Percentiles rank a stretch among this genome's conserved stretches.
phyloP scores from a whole-genome alignment of 306 rosid genomes.

The Lupinus albus region DNA sequence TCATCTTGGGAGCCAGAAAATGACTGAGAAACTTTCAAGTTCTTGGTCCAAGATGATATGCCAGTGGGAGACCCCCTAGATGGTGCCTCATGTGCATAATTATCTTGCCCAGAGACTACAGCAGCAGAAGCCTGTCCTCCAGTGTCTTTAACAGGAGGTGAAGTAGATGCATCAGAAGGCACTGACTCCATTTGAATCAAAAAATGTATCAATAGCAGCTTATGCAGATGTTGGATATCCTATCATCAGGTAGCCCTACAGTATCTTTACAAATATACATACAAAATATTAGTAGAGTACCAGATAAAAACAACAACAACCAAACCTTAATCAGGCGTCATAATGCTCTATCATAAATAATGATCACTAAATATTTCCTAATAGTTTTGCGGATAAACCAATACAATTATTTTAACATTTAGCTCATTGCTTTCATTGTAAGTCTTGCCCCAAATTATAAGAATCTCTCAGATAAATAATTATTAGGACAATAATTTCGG shows the following conservation, averaged over 20 bases:
- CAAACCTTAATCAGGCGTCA: too few relatives aligned
- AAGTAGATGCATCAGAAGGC: conserved; percentile 51
- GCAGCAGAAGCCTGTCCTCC: too few relatives aligned
- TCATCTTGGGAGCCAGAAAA: conserved; percentile 67
- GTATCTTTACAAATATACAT: conserved; percentile 45
- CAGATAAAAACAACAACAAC: too few relatives aligned
- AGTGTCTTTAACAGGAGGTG: conserved; percentile 41
- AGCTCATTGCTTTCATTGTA: too few relatives aligned
- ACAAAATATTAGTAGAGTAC: conserved; percentile 19
- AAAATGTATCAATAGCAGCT: conserved; percentile 36
- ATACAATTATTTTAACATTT: neutral
- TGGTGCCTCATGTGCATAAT: conserved; percentile 52
- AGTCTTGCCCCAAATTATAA: neutral
- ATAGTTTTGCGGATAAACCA: too few relatives aligned
- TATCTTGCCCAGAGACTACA: conserved; percentile 48
- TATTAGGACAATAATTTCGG: conserved; percentile 28
- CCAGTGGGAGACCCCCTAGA: conserved; percentile 61
- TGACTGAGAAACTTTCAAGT: conserved; percentile 75
- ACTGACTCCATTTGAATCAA: conserved; percentile 66
- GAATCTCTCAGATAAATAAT: conserved; percentile 14
- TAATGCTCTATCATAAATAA: too few relatives aligned
- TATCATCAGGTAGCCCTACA: conserved; percentile 41
- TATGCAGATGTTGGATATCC: conserved; percentile 40
- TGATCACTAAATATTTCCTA: too few relatives aligned
- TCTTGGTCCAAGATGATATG: conserved; percentile 88